Evolutionary conservation across 164 flowering plant genomes (phyloP), one percentile per base, ranked within the genome.

Genomic region (Dillenia suffruticosa): DNA sequence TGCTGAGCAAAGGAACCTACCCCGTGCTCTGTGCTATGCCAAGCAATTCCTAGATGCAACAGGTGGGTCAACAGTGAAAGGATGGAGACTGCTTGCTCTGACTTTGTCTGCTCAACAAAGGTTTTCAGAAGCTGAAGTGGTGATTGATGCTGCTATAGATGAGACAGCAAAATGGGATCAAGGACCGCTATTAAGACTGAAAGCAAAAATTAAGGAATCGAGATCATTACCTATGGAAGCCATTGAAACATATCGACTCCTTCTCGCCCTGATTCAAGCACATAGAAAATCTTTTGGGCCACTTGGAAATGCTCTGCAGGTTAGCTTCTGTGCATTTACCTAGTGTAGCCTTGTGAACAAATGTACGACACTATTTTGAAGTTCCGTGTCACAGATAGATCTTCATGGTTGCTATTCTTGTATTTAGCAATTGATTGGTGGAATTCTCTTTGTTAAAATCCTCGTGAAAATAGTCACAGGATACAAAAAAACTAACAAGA

Each of bases 161-260:
- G 97, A 91, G 76, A 91, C 97, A 57, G 75, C 92, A 60, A 94
- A 86, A 79, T 94, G 97, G 99, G 97, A 94, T 63, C 99, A 89
- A 78, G 97, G 93, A 57, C 87, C 96, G 56, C 67, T 94, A 48
- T 90, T 94, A n/a, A 84, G 82, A 75, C 72, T 88, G 72, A 94
- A 91, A 68, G 96, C 99, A 43, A 86, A 88, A 74, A 73, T 94
- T 63, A 86, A 89, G 75, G 73, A 79, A 52, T 74, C 84, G 9
- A 90, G 77, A 66, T 85, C 92, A 67, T 73, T 61, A 61, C 89
- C 90, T 46, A 77, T 74, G 82, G 92, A 89, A 65, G 96, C 99
- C 44, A 80, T 91, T 66, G 95, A 91, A 76, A 87, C 89, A 43
- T 94, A 85, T 54, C 78, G 93, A 2, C 71, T 84, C 59, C 90